Conservation (phyloP, 2,329 filamentous ascomycete species). For the Esteya vermicola region DNA sequence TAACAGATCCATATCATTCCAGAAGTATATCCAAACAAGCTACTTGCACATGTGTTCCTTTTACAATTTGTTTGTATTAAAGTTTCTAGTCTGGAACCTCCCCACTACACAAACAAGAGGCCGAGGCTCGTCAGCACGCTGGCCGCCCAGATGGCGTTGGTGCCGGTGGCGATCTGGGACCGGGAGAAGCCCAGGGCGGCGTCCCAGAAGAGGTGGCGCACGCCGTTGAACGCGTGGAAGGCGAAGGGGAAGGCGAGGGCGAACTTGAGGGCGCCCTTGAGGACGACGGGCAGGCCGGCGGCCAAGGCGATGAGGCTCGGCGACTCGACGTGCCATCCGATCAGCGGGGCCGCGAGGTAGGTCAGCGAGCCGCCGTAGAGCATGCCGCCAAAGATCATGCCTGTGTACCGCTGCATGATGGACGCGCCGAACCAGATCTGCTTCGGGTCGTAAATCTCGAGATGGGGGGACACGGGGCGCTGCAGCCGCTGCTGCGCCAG, state of each 20-base stretch:
- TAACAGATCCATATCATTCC: background rate
- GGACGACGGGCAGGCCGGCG: slow-evolving; percentile 41
- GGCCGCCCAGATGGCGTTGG: slow-evolving; percentile 32
- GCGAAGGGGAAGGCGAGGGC: slow-evolving; percentile 42
- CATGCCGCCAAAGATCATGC: slow-evolving; percentile 51
- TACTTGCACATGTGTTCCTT: too few relatives aligned
- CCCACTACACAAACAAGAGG: slow-evolving; percentile 24
- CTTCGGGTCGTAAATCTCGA: slow-evolving; percentile 71
- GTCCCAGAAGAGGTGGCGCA: slow-evolving; percentile 41
- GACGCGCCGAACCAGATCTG: slow-evolving; percentile 71
- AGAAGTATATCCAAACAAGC: background rate
- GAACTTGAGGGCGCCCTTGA: slow-evolving; percentile 44
- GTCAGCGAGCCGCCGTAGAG: slow-evolving; percentile 69
- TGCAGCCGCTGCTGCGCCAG: slow-evolving; percentile 67
- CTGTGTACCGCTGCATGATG: slow-evolving; percentile 73
- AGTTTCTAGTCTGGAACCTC: background rate
- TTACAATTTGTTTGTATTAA: too few relatives aligned
- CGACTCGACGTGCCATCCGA: slow-evolving; percentile 50
- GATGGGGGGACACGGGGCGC: slow-evolving; percentile 75
- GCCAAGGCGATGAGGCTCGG: slow-evolving; percentile 46
- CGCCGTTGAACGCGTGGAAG: slow-evolving; percentile 42
- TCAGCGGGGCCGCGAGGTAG: slow-evolving; percentile 66
- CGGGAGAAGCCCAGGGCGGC: slow-evolving; percentile 33
- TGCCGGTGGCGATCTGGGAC: slow-evolving; percentile 28
- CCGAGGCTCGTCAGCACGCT: slow-evolving; percentile 29